Percentiles rank a stretch among this genome's conserved stretches.
phyloP scores from a whole-genome alignment of 305 asterid species.

The Rubia peregrina region DNA sequence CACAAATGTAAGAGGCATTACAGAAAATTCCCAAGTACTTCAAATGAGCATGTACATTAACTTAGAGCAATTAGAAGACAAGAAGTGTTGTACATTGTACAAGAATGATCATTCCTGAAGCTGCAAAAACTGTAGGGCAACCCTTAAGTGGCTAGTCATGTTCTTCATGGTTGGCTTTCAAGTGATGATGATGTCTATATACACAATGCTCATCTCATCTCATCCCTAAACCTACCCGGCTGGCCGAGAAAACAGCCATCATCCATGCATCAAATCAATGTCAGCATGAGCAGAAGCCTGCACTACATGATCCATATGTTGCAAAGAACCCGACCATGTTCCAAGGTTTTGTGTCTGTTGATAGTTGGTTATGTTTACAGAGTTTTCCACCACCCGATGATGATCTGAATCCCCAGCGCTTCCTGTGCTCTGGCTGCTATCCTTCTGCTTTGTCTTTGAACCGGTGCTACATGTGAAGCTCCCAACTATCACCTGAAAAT shows the following conservation, averaged over 20 bases:
- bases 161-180: conserved; percentile 18
- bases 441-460: conserved; percentile 45
- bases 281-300: conserved; percentile 28
- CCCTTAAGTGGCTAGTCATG: conserved; percentile 3
- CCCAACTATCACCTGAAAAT: conserved; percentile 60
- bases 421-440: conserved; percentile 29
- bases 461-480: conserved; percentile 38
- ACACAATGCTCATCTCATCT: conserved; percentile 17
- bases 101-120: conserved; percentile 11
- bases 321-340: conserved; percentile 39
- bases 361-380: conserved; percentile 30
- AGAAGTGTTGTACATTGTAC: conserved; percentile 4
- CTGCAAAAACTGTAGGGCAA: conserved; percentile 12
- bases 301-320: conserved; percentile 29
- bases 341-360: conserved; percentile 40
- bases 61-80: neutral
- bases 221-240: conserved; percentile 17
- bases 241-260: conserved; percentile 1
- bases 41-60: neutral
- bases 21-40: neutral
- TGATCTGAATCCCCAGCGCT: conserved; percentile 36
- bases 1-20: neutral
- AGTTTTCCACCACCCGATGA: conserved; percentile 26
- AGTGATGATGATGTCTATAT: conserved; percentile 16
- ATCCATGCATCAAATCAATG: conserved; percentile 37